phyloP scores from a whole-genome alignment of 768 basidiomycete species.

The Suillus lakei region DNA sequence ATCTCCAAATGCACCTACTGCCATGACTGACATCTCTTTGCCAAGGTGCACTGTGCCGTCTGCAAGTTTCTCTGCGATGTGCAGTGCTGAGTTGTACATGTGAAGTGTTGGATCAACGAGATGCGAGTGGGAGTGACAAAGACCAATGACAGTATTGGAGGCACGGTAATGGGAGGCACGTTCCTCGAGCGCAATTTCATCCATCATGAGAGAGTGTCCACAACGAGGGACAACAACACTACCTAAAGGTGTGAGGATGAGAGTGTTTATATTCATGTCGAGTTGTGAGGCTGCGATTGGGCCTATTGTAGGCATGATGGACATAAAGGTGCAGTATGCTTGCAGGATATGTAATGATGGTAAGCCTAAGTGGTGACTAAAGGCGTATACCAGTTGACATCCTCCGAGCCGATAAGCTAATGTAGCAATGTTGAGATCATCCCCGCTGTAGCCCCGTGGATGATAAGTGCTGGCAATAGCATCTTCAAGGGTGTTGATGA shows the following conservation, averaged over 20 bases:
- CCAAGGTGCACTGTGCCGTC: constrained; percentile 14
- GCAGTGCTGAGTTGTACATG: constrained; percentile 9
- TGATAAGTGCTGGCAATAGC: constrained; percentile 7
- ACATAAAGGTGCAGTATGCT: constrained; percentile 8
- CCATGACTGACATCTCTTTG: constrained; percentile 19
- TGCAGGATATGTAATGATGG: constrained; percentile 19
- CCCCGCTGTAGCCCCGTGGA: background rate
- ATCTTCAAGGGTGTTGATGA: constrained; percentile 12
- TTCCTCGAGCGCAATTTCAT: constrained; percentile 22
- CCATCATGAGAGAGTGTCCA: constrained; percentile 16
- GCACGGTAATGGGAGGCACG: constrained; percentile 10
- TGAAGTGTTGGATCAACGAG: background rate
- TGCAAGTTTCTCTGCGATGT: background rate
- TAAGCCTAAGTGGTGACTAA: constrained; percentile 15
- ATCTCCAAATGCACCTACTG: constrained; percentile 12
- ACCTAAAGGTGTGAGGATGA: constrained; percentile 8
- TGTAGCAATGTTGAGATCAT: constrained; percentile 15
- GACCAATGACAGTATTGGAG: constrained; percentile 13
- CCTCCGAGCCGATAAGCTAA: constrained; percentile 19
- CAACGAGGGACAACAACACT: background rate
- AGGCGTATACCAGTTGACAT: constrained; percentile 14
- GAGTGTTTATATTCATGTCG: constrained; percentile 14
- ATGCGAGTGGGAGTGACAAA: constrained; percentile 17
- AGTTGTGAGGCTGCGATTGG: constrained; percentile 8
- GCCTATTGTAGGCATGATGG: constrained; percentile 16